phyloP scores from a whole-genome alignment of 108 stramenopile species.

The Skeletonema tropicum region DNA sequence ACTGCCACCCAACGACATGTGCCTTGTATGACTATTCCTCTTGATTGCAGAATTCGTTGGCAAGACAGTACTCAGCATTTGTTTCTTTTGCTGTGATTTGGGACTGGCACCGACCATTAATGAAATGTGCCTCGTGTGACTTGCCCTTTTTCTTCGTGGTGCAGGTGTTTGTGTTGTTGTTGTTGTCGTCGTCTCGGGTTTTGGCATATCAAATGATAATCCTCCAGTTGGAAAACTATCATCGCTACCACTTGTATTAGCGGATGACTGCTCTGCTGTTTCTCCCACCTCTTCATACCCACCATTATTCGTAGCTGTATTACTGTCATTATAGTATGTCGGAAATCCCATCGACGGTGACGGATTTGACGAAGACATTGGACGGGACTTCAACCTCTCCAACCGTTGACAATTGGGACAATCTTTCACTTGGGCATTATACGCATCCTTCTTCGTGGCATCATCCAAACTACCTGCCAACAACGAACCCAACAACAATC shows the following conservation, averaged over 20 bases:
- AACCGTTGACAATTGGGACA: slow-evolving; percentile 81
- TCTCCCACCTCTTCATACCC: slow-evolving; percentile 10
- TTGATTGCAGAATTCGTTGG: neutral
- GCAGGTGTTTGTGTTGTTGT: slow-evolving; percentile 7
- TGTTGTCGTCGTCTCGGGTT: too few relatives aligned
- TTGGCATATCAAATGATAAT: slow-evolving; percentile 18
- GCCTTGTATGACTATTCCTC: slow-evolving; percentile 46
- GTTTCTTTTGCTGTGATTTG: neutral
- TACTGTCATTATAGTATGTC: neutral
- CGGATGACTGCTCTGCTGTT: slow-evolving; percentile 1
- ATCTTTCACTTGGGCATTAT: slow-evolving; percentile 60
- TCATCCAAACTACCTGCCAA: slow-evolving; percentile 83
- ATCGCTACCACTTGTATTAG: neutral
- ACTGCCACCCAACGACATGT: slow-evolving; percentile 42
- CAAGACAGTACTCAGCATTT: neutral
- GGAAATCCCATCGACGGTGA: slow-evolving; percentile 1
- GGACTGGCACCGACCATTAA: slow-evolving; percentile 15
- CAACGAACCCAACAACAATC: slow-evolving; percentile 88
- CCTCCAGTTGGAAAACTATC: slow-evolving; percentile 6
- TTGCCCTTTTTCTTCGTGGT: slow-evolving; percentile 15
- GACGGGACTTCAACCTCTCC: slow-evolving; percentile 26
- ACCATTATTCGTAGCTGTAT: neutral
- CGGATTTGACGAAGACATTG: neutral
- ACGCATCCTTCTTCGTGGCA: slow-evolving; percentile 60
- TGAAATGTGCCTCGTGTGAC: slow-evolving; percentile 50